A percentile compares a stretch with the other conserved stretches of the same genome.
Conservation (phyloP, 2,329 filamentous ascomycete genomes). For the Phyllosticta citrichinensis region DNA sequence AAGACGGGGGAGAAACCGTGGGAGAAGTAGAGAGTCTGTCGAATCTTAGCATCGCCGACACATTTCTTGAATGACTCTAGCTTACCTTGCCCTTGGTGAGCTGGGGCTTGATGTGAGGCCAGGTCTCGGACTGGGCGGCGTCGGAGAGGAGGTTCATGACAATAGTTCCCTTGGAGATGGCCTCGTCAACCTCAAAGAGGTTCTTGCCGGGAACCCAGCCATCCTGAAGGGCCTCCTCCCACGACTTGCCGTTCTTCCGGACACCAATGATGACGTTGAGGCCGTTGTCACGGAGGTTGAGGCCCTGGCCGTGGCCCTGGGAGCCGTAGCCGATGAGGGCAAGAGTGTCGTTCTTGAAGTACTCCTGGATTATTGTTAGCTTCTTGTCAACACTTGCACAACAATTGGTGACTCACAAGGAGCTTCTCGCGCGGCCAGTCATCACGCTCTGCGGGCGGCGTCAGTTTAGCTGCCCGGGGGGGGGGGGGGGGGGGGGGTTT, state of each 20-base stretch:
- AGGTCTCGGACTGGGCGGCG: conserved; percentile 96
- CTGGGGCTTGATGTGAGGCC: conserved; percentile 96
- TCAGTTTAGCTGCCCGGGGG: conserved; percentile 22
- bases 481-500: conserved; percentile 4
- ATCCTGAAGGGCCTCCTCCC: conserved; percentile 94
- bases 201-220: conserved; percentile 98
- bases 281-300: conserved; percentile 99
- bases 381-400: not conserved
- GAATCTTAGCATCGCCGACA: conserved; percentile 11
- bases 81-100: conserved; percentile 95
- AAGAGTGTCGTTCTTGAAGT: conserved; percentile 99
- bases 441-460: conserved; percentile 61
- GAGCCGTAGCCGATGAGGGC: conserved; percentile 98
- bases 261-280: conserved; percentile 98
- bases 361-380: conserved; percentile 54
- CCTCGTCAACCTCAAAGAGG: conserved; percentile 96
- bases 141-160: conserved; percentile 99
- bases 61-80: conserved; percentile 10
- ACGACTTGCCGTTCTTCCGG: conserved; percentile 94
- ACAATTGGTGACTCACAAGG: conserved; percentile 52
- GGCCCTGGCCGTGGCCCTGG: conserved; percentile 96
- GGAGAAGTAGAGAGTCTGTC: conserved; percentile 97
- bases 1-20: conserved; percentile 99
- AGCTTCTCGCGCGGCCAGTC: conserved; percentile 99
- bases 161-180: conserved; percentile 85